A percentile compares a stretch with the other conserved stretches of the same genome.
These are phyloP conservation scores for Penicillium ochrochloron DNA, from an alignment of 495 filamentous ascomycete genomes.

Conservation along the genomic window DNA sequence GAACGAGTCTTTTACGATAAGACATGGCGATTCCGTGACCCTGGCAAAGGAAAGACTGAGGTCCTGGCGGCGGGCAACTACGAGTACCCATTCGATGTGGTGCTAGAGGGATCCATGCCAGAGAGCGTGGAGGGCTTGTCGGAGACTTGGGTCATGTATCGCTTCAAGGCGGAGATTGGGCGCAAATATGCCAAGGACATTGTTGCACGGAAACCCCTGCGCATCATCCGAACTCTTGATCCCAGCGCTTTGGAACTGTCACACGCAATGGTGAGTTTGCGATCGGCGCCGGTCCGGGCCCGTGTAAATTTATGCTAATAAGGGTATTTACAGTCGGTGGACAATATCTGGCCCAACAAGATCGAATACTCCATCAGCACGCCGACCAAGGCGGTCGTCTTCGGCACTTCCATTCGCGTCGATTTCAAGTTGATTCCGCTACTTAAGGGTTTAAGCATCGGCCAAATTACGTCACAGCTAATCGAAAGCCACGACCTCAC, in stretches of 20 bases:
- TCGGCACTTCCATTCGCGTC: constrained; percentile 79
- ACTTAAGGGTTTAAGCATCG: constrained; percentile 83
- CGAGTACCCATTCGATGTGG: constrained; percentile 85
- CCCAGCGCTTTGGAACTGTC: constrained; percentile 79
- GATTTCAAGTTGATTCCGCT: constrained; percentile 83
- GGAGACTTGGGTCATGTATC: constrained; percentile 82
- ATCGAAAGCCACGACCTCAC: constrained; percentile 77
- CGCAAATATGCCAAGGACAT: constrained; percentile 82
- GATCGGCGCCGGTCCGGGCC: not conserved
- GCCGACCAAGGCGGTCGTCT: constrained; percentile 88
- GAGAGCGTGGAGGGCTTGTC: constrained; percentile 89
- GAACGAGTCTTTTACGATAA: constrained; percentile 62
- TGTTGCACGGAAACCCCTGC: constrained; percentile 74
- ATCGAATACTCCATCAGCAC: constrained; percentile 88
- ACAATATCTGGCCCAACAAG: constrained; percentile 95
- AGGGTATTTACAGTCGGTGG: constrained; percentile 60
- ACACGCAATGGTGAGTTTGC: constrained; percentile 72
- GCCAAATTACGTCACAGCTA: constrained; percentile 72
- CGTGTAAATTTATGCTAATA: constrained; percentile 20
- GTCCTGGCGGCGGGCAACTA: constrained; percentile 78
- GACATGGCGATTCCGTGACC: constrained; percentile 57
- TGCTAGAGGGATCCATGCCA: constrained; percentile 73
- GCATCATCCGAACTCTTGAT: constrained; percentile 85
- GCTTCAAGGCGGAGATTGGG: constrained; percentile 84
- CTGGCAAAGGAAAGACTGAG: constrained; percentile 58